These are phyloP conservation scores for Rhynchospora pubera DNA, from an alignment of 176 grass and related monocot genomes.

Conservation along the genomic window DNA sequence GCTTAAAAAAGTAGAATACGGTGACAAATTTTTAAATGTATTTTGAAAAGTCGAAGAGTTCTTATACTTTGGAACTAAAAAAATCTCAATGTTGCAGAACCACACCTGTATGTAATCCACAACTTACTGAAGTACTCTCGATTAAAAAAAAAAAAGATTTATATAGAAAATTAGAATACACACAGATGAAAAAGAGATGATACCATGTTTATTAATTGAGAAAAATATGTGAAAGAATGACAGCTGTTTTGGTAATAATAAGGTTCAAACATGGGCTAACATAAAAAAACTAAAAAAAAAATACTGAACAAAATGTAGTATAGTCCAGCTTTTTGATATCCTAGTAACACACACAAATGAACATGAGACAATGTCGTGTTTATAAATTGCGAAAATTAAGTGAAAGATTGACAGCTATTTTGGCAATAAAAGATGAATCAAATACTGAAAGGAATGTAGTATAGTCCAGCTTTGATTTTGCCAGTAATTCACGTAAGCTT, in stretches of 20 bases:
- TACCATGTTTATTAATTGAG: neutral
- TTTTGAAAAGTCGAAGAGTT: neutral
- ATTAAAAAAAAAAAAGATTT: no score
- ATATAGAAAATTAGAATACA: neutral
- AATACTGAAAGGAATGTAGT: neutral
- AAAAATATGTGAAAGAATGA: neutral
- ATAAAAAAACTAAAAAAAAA: neutral
- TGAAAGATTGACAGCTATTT: neutral
- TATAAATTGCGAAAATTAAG: neutral
- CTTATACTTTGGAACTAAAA: neutral
- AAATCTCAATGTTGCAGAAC: neutral
- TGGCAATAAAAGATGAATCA: neutral
- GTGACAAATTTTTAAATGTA: neutral
- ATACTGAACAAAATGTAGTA: neutral
- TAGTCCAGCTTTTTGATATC: neutral
- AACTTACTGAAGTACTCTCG: neutral
- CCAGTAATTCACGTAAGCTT: no score
- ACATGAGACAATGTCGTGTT: neutral
- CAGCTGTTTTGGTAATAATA: neutral
- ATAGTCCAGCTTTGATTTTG: neutral
- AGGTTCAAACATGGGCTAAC: no score
- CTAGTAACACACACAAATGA: no score
- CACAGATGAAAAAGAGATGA: neutral
- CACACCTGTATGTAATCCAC: neutral
- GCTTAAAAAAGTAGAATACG: neutral